Conservation (phyloP, 169 alveolate species). For the Toxoplasma gondii region DNA sequence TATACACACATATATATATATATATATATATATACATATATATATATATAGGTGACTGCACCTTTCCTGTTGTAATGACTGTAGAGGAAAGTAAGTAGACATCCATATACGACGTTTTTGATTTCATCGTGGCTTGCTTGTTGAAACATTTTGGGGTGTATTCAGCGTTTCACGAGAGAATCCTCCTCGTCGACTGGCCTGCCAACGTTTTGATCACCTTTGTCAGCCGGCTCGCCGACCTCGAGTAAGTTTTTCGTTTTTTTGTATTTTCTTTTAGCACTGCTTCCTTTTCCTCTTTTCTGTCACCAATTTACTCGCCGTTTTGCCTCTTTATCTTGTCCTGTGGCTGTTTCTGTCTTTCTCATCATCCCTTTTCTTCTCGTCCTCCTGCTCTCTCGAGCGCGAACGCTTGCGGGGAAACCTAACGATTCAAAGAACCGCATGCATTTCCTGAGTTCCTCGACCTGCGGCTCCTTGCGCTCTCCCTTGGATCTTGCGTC, state of each 20-base stretch:
- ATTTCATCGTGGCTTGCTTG: background rate
- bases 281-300: too few relatives aligned
- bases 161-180: slow-evolving; percentile 53
- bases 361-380: background rate
- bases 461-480: too few relatives aligned
- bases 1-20: background rate
- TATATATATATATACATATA: background rate
- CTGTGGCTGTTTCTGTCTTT: background rate
- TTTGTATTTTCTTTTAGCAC: background rate
- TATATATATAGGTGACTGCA: background rate
- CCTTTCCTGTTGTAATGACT: background rate
- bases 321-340: background rate
- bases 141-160: background rate
- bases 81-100: too few relatives aligned
- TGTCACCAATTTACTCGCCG: background rate
- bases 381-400: too few relatives aligned
- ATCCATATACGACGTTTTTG: background rate
- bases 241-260: slow-evolving; percentile 54
- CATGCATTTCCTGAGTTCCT: too few relatives aligned
- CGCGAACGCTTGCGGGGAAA: too few relatives aligned
- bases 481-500: too few relatives aligned
- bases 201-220: slow-evolving; percentile 53
- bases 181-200: slow-evolving; percentile 46
- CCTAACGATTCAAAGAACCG: too few relatives aligned
- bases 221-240: slow-evolving; percentile 61